Evolutionary conservation across 2,329 filamentous ascomycete species (phyloP), one percentile per base, ranked within the genome.

Genomic region (Purpureocillium lavendulum): DNA sequence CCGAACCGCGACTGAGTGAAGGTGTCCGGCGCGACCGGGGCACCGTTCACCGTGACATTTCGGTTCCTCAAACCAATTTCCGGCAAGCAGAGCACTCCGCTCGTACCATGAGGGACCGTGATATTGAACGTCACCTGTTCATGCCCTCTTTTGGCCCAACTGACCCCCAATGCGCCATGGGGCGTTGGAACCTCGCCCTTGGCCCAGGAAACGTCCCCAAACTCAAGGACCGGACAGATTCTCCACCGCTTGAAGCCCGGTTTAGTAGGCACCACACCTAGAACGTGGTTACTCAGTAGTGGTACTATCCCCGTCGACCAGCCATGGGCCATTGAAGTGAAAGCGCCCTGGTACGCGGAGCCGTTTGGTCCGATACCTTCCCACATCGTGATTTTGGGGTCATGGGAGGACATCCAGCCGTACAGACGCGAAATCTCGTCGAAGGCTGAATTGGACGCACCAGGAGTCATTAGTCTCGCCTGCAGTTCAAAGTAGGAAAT

Each of bases 241-340:
- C 41, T 50, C 60, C 64, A 73, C 2, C 52, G 51, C 12, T 41
- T 38, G 43, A 72, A 74, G 1, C 69, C 71, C 0, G 66, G 64
- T 4, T 52, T 55, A 6, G 57, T 53, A 1, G 70, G 70, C 35
- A 46, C 59, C 4, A 74, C 62, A 2, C 71, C 70, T 0, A 74
- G 56, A 2, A 74, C 59, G 31, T 68, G 65, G 33, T 62, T 65
- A 6, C 54, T 66, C 43, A 71, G 45, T 7, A 69, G 51, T 1
- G 71, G 67, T 33, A 70, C 65, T 13, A 74, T 57, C 6, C 71
- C 70, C 2, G 70, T 72, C 3, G 62, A 62, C 71, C 70, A 75
- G 1, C 67, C 71, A 39, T 74, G 71, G 1, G 70, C 62, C 53
- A 69, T 62, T 14, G 65, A 69, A 13, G 69, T 74, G 42, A 64